A percentile compares a stretch with the other conserved stretches of the same genome.
Conservation (phyloP, 768 basidiomycete genomes). For the Phaeotremella skinneri region DNA sequence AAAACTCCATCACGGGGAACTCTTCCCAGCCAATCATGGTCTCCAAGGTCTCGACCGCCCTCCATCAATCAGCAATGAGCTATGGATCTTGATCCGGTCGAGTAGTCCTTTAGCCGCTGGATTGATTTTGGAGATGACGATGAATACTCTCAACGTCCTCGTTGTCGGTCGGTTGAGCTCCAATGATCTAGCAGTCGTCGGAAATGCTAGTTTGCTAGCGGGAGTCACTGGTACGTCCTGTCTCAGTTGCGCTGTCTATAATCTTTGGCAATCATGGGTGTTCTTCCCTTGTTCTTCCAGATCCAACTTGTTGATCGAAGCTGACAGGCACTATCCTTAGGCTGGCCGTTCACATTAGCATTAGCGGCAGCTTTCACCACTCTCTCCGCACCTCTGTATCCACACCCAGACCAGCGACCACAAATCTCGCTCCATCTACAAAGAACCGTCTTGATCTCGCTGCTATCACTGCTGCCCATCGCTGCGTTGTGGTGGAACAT, state of each 20-base stretch:
- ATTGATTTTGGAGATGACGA: constrained; percentile 1
- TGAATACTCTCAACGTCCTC: constrained; percentile 34
- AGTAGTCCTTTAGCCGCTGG: background rate
- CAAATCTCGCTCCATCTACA: constrained; percentile 72
- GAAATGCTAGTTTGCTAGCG: constrained; percentile 73
- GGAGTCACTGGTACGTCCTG: constrained; percentile 59
- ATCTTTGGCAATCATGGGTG: constrained; percentile 32
- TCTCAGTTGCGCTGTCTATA: constrained; percentile 52
- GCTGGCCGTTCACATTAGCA: constrained; percentile 58
- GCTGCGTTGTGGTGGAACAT: constrained; percentile 64
- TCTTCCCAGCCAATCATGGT: background rate
- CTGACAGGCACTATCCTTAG: too few species aligned
- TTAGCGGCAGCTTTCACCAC: constrained; percentile 65
- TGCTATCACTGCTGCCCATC: constrained; percentile 65
- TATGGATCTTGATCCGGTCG: background rate
- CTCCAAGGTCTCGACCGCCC: background rate
- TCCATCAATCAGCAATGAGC: background rate
- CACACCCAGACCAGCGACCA: constrained; percentile 60
- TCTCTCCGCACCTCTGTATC: constrained; percentile 76
- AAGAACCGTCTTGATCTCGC: constrained; percentile 65
- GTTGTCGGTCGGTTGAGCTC: constrained; percentile 68
- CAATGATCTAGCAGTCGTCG: constrained; percentile 66
- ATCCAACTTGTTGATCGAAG: too few species aligned
- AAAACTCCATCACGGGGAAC: background rate
- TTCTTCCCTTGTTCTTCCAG: too few species aligned